A percentile compares a stretch with the other conserved stretches of the same genome.
phyloP scores from a whole-genome alignment of 1,139 yeast genomes.

The Lodderomyces theae region DNA sequence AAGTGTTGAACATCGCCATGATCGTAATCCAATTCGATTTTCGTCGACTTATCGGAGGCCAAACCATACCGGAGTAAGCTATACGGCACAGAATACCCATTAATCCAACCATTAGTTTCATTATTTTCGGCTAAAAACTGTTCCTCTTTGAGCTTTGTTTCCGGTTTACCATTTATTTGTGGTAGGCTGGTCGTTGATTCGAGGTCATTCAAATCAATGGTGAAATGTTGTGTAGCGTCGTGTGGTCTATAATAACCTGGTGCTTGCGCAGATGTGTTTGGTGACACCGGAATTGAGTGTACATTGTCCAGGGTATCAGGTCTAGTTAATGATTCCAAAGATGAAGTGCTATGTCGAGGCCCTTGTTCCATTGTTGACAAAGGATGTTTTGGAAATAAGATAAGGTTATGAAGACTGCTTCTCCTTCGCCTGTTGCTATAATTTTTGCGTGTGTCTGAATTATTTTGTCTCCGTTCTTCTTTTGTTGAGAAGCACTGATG shows the following conservation, averaged over 20 bases:
- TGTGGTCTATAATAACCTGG: not conserved
- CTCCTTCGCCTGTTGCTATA: no score
- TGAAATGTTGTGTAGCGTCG: not conserved
- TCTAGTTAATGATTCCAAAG: not conserved
- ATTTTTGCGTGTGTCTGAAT: no score
- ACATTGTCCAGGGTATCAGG: not conserved
- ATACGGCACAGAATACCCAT: conserved; percentile 29
- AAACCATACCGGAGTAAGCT: conserved; percentile 26
- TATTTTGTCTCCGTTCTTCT: no score
- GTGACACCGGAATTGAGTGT: not conserved
- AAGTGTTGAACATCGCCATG: conserved; percentile 20
- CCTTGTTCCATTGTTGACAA: not conserved
- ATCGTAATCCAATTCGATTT: conserved; percentile 17
- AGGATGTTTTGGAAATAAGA: no score
- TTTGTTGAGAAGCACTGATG: no score
- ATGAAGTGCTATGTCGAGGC: not conserved
- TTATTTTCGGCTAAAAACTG: conserved; percentile 4
- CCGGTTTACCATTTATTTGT: not conserved
- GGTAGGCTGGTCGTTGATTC: not conserved
- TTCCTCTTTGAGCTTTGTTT: conserved; percentile 2
- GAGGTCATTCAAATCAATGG: not conserved
- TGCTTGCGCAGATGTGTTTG: not conserved
- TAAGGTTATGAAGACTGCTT: no score
- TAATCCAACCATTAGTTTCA: conserved; percentile 24
- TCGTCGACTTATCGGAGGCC: conserved; percentile 16